Base-by-base conservation (phyloP, 331 rosid genomes). In the Spiraea crenata region DNA sequence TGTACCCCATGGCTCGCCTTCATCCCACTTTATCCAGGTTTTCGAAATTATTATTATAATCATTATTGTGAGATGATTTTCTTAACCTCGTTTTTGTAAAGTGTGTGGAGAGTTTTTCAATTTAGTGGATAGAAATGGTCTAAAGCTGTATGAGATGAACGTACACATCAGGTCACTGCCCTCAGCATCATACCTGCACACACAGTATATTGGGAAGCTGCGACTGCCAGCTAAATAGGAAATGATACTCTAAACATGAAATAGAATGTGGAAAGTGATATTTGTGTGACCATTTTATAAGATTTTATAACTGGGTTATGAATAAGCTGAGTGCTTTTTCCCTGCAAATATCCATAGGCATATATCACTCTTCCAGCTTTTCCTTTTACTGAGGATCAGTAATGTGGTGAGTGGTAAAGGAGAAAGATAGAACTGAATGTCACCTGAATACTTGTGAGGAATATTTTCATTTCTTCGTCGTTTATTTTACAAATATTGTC, bases 1-100 rank as follows among this genome's bases (percentile, higher is more conserved):
- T 93, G 81, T 93, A 93, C 75, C 97, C 99, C 50, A 91, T 93
- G 99, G 96, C 99, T 54, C 96, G 85, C 37, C 99, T 93, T 77
- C 96, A 93, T 86, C 97, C 99, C 57, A 73, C 92, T 65, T 59
- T 83, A 69, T 79, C 76, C 56, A 91, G 99, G 99, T 93, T 67
- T 42, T 58, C 74, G 59, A 60, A 50, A 57, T 79, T 61, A 59
- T 61, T 20, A 3, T 16, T 50, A 10, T 9, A 49, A 55, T 79
- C 63, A 47, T 42, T 45, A 25, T 57, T 57, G 25, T 55, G 37
- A 74, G 50, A 72, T 71, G 70, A 72, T 69, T 45, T 61, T 58
- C 40, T 76, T 9, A 51, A 15, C 63, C 57, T 63, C 60, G 42
- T 50, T 8, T 5, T 39, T 46, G 15, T 65, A 12, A 31, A 34